Evolutionary conservation across 768 basidiomycete species (phyloP).

Genomic region (Lactifluus pinguis): DNA sequence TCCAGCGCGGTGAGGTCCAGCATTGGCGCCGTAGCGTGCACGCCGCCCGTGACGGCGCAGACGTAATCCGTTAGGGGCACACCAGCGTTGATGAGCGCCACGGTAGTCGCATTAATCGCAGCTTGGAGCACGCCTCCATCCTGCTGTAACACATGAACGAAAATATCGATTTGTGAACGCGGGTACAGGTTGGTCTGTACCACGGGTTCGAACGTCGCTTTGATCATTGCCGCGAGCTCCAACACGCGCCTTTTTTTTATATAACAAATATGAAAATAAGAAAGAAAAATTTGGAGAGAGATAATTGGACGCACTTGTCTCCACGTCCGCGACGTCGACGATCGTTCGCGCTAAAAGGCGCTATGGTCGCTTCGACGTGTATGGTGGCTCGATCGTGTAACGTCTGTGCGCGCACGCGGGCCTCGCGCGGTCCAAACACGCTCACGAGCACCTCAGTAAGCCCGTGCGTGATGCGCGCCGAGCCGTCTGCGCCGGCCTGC

Average conservation of each 20-base stretch:
- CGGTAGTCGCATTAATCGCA: slow-evolving; percentile 89
- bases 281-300: neutral
- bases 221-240: slow-evolving; percentile 80
- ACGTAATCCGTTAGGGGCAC: slow-evolving; percentile 88
- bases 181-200: slow-evolving; percentile 88
- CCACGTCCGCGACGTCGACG: slow-evolving; percentile 65
- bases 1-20: slow-evolving; percentile 85
- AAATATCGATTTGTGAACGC: slow-evolving; percentile 89
- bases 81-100: slow-evolving; percentile 85
- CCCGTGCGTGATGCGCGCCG: slow-evolving; percentile 77
- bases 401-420: slow-evolving; percentile 68
- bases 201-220: slow-evolving; percentile 94
- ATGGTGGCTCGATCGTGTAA: slow-evolving; percentile 83
- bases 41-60: slow-evolving; percentile 81
- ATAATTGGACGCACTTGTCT: slow-evolving; percentile 57
- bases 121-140: slow-evolving; percentile 89
- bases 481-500: slow-evolving; percentile 76
- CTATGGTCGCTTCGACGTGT: slow-evolving; percentile 82
- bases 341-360: slow-evolving; percentile 81
- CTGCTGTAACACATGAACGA: slow-evolving; percentile 85
- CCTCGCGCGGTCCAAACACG: slow-evolving; percentile 90
- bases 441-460: slow-evolving; percentile 82
- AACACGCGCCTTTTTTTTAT: slow-evolving; percentile 57
- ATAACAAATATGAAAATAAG: neutral
- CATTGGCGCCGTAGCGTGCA: slow-evolving; percentile 71